Conservation (phyloP, 2,329 filamentous ascomycete species). For the Aspergillus texensis region DNA sequence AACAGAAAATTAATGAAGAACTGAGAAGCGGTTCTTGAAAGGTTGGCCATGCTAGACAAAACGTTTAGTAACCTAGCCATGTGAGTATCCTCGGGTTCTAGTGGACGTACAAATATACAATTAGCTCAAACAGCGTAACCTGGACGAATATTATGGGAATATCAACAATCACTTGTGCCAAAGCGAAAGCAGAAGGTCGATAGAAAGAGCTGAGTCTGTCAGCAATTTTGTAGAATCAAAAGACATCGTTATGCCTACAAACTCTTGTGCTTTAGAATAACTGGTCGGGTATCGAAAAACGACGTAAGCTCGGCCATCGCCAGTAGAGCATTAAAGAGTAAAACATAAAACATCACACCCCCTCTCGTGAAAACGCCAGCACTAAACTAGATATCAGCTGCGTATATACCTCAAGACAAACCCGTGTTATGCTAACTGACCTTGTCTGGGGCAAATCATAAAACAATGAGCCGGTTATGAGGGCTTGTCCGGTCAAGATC, state of each 20-base stretch:
- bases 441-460: slow-evolving; percentile 57
- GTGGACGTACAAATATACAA: slow-evolving; percentile 58
- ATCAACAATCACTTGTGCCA: slow-evolving; percentile 61
- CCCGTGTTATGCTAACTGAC: slow-evolving; percentile 17
- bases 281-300: slow-evolving; percentile 64
- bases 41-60: slow-evolving; percentile 53
- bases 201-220: slow-evolving; percentile 59
- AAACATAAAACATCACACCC: slow-evolving; percentile 63
- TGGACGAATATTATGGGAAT: slow-evolving; percentile 61
- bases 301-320: slow-evolving; percentile 64
- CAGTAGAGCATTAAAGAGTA: slow-evolving; percentile 65
- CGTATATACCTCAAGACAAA: not conserved
- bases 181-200: slow-evolving; percentile 61
- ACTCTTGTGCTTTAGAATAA: slow-evolving; percentile 70
- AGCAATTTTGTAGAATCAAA: slow-evolving; percentile 5
- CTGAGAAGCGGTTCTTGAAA: slow-evolving; percentile 59
- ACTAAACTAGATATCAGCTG: slow-evolving; percentile 28
- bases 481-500: slow-evolving; percentile 48
- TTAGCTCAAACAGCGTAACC: slow-evolving; percentile 60
- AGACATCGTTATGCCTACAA: slow-evolving; percentile 46
- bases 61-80: slow-evolving; percentile 9
- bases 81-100: too few species aligned
- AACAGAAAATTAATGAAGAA: slow-evolving; percentile 65
- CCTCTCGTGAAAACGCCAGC: slow-evolving; percentile 62
- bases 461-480: slow-evolving; percentile 55